phyloP scores from a whole-genome alignment of 2,329 filamentous ascomycete genomes.

The Xylaria arbuscula region DNA sequence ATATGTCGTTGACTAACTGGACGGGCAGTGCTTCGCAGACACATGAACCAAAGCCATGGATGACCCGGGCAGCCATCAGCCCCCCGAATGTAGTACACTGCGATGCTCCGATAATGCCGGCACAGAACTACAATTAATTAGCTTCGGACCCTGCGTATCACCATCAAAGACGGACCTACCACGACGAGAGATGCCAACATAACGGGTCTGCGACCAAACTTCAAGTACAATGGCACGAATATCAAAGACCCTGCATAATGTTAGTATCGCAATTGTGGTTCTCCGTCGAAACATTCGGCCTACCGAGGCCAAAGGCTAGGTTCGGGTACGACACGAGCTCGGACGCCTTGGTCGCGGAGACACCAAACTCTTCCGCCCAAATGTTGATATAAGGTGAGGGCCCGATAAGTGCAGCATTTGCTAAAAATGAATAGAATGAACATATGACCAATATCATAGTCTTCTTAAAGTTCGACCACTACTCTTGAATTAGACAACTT shows the following conservation, averaged over 20 bases:
- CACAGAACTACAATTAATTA: constrained; percentile 51
- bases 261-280: constrained; percentile 26
- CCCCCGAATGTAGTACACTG: constrained; percentile 52
- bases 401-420: constrained; percentile 66
- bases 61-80: constrained; percentile 55
- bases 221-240: constrained; percentile 67
- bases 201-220: constrained; percentile 57
- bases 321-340: constrained; percentile 70
- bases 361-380: constrained; percentile 63
- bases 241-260: constrained; percentile 58
- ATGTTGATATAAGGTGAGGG: constrained; percentile 69
- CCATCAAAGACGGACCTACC: constrained; percentile 41
- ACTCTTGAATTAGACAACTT: constrained; percentile 29
- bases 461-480: constrained; percentile 69
- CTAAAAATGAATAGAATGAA: constrained; percentile 68
- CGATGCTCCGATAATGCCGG: constrained; percentile 55
- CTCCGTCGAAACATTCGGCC: not conserved
- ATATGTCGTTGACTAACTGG: constrained; percentile 60
- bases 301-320: constrained; percentile 67
- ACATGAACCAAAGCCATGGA: constrained; percentile 56
- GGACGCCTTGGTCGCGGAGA: constrained; percentile 63
- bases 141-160: not conserved
- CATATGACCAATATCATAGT: constrained; percentile 66
- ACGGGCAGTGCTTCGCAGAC: constrained; percentile 60
- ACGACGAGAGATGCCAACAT: constrained; percentile 56